Base-by-base conservation (phyloP, 78 protist genomes). In the Dictyostelium brefeldianum region DNA sequence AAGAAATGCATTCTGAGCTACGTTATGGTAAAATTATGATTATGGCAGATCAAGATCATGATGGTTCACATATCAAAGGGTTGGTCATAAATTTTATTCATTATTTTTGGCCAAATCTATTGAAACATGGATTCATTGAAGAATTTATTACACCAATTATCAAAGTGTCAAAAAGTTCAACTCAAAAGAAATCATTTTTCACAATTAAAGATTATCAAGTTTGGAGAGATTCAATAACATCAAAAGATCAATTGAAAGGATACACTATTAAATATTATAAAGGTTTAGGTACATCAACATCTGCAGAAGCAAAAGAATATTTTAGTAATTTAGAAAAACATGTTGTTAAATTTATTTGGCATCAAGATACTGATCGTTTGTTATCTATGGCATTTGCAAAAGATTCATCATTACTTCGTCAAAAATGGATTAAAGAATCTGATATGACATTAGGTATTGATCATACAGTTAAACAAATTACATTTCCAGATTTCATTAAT, bases 51-150 rank as follows among this genome's bases (percentile, higher is more conserved):
- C 99, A 97, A 95, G 99, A 99, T 85, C 98, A 96, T 74, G 99
- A 99, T 81, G 99, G 99, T 15, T 98, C 99, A 36, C 99, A 99
- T 98, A 99, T 99, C 91, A 99, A 99, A 92, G 99, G 99, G 9
- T 96, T 99, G 2, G 56, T 99, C 14, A 97, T 99, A 87, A 99
- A 99, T 96, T 91, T 98, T 41, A 18, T 99, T 31, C 99, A 99
- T 78, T 70, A 51, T 59, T 96, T 96, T 78, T 99, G 99, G 99
- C 99, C 99, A 25, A 65, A 96, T 1, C 92, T 99, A 27, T 83
- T 98, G 47, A 79, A 89, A n/a, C 92, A 70, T 18, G 98, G 98
- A 47, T 99, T 99, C 83, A 46, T 99, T 36, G 89, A 62, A 31
- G 99, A 99, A 91, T 99, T 99, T 75, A 75, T 99, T 27, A 99